Conservation (phyloP, 2,329 filamentous ascomycete genomes). For the Colletotrichum cuscutae region DNA sequence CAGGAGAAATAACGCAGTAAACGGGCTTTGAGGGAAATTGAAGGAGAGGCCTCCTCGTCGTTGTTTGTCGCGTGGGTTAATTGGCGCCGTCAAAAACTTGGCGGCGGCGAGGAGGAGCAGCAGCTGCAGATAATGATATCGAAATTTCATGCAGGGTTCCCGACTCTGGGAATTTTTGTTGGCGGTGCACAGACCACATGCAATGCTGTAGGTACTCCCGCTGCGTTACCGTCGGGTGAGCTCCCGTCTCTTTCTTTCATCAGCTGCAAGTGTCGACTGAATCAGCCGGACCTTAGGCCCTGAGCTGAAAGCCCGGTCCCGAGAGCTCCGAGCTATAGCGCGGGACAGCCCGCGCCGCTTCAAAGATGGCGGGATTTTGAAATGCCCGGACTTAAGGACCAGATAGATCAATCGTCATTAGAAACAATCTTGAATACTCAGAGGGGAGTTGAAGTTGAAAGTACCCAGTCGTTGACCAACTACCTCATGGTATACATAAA, state of each 20-base stretch:
- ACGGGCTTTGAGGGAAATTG: not conserved
- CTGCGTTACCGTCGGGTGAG: constrained; percentile 27
- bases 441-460: not conserved
- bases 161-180: constrained; percentile 31
- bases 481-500: not conserved
- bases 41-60: constrained; percentile 24
- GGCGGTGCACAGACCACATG: constrained; percentile 24
- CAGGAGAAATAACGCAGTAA: not conserved
- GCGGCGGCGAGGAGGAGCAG: constrained; percentile 32
- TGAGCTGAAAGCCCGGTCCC: not conserved
- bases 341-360: not conserved
- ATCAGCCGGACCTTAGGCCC: not conserved
- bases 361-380: not conserved
- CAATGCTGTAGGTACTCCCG: constrained; percentile 11
- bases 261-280: not conserved
- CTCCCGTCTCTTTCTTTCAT: not conserved
- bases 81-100: constrained; percentile 28
- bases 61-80: constrained; percentile 21
- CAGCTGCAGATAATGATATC: constrained; percentile 19
- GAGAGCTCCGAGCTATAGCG: constrained; percentile 2
- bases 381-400: not conserved
- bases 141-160: constrained; percentile 34
- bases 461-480: not conserved
- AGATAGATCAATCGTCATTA: not conserved
- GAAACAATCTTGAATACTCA: not conserved